Percentiles rank a stretch among this genome's conserved stretches.
Evolutionary conservation across 164 flowering plant species (phyloP).

Genomic region (Aristolochia fimbriata): DNA sequence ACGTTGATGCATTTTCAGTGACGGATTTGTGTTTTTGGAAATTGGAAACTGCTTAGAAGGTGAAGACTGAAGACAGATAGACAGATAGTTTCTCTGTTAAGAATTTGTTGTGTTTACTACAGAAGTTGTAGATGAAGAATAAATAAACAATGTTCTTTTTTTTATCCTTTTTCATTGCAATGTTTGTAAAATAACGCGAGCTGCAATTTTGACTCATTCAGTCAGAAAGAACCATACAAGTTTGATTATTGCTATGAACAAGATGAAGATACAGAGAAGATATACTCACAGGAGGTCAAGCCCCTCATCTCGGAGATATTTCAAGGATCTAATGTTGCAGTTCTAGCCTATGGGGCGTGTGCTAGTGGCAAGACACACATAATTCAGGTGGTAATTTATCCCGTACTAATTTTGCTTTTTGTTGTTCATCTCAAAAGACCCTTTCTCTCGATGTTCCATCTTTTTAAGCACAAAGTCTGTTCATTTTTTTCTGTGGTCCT

Average conservation of each 20-base stretch:
- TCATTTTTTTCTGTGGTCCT: neutral
- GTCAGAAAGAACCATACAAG: conserved; percentile 33
- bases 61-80: too few relatives aligned
- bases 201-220: conserved; percentile 6
- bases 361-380: conserved; percentile 58
- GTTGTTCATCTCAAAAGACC: neutral
- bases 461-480: too few relatives aligned
- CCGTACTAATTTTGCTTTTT: neutral
- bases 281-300: conserved; percentile 45
- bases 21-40: neutral
- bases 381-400: conserved; percentile 39
- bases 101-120: neutral
- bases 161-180: neutral
- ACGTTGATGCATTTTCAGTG: too few relatives aligned
- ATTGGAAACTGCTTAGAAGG: neutral
- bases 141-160: too few relatives aligned
- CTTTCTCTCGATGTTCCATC: neutral
- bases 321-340: conserved; percentile 34
- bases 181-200: neutral
- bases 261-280: conserved; percentile 23
- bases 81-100: neutral
- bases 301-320: conserved; percentile 39
- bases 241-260: conserved; percentile 54
- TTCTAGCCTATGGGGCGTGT: conserved; percentile 63
- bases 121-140: neutral